Base-by-base conservation (phyloP, 2,329 filamentous ascomycete species). In the Alternaria dauci region DNA sequence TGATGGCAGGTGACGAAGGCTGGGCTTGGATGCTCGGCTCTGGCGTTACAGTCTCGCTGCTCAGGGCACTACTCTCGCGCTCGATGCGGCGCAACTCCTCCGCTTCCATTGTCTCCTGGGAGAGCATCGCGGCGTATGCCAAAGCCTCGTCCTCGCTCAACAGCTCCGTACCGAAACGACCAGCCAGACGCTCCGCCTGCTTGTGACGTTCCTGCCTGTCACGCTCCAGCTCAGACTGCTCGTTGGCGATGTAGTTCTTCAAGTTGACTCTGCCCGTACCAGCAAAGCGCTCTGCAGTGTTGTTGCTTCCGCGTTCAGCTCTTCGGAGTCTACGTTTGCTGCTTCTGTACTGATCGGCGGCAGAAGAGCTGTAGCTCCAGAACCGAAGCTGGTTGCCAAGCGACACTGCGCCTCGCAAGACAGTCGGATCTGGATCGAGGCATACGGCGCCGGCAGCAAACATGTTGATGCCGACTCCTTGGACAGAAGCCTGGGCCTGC, bases 301-400 rank as follows among this genome's bases (percentile, higher is more conserved):
- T 81, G 69, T 91, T 91, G 70, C 83, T 87, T 23, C 87, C 85
- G 36, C 88, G 85, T 63, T 88, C 89, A 1, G 88, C 86, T 59
- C 92, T 89, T 38, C 92, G 89, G 14, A 90, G 81, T 8, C 88
- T 89, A n/a, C 93, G 90, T 79, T 96, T 97, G 63, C 87, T 91
- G 57, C 88, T 89, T 52, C 90, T 87, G 61, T 90, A 88, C 62
- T 93, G 89, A 70, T 91, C 89, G 0, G 90, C 90, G 9, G 86
- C 86, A 25, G 86, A 86, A n/a, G 93, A 94, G 76, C 92, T 96
- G 76, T 96, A 98, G 4, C 91, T 89, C 95, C 95, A 99, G 77
- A 93, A 98, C 12, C 93, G 91, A 18, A 99, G 81, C 71, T 94
- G 91, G 0, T 91, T 91, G 11, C 95, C 95, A 52, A 97, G 88